Percentiles rank a stretch among this genome's conserved stretches.
phyloP scores from a whole-genome alignment of 2,329 filamentous ascomycete genomes.

The Stagonosporopsis rhizophila region DNA sequence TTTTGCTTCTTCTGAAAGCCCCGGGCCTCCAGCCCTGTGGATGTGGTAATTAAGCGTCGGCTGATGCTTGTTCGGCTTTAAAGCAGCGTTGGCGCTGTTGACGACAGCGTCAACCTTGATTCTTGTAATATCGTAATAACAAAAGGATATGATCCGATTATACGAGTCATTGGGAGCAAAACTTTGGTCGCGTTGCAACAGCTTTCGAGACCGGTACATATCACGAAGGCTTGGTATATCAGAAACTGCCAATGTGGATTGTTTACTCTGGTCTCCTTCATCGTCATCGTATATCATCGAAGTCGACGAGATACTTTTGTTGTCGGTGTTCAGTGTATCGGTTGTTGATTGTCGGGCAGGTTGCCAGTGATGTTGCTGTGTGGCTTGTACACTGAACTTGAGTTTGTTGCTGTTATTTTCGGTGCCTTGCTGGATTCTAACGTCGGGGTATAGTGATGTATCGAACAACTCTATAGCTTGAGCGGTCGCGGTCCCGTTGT shows the following conservation, averaged over 20 bases:
- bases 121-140: constrained; percentile 41
- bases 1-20: constrained; percentile 30
- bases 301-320: constrained; percentile 18
- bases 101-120: constrained; percentile 47
- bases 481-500: constrained; percentile 17
- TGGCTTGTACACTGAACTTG: constrained; percentile 25
- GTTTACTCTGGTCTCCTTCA: constrained; percentile 1
- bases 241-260: constrained; percentile 18
- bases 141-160: constrained; percentile 42
- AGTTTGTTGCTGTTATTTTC: constrained; percentile 22
- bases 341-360: constrained; percentile 4
- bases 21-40: constrained; percentile 40
- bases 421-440: constrained; percentile 23
- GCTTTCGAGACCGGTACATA: constrained; percentile 35
- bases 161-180: constrained; percentile 39
- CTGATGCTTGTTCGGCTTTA: constrained; percentile 19
- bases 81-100: constrained; percentile 34
- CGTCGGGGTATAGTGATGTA: constrained; percentile 20
- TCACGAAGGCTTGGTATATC: constrained; percentile 39
- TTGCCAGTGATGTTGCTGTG: neutral
- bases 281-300: constrained; percentile 20
- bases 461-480: constrained; percentile 30
- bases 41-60: constrained; percentile 35
- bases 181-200: constrained; percentile 37
- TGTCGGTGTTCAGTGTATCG: constrained; percentile 5